Base-by-base conservation (phyloP, 495 filamentous ascomycete species). In the Bombardia bombarda region DNA sequence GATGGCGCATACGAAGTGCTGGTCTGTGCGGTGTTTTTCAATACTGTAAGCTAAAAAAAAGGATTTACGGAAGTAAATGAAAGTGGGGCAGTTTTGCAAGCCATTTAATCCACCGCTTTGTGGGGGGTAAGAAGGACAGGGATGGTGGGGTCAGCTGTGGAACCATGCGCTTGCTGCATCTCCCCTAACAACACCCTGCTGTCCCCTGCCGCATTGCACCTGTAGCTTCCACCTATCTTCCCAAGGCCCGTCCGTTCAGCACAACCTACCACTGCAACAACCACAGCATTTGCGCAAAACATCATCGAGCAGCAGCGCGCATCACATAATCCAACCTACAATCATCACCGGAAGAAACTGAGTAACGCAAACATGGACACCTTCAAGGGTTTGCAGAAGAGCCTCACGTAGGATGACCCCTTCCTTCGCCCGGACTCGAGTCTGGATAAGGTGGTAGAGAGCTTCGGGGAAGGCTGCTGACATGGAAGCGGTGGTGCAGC, bases 381-480 rank as follows among this genome's bases (percentile, higher is more conserved):
- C 14, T 62, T 62, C 48, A 62, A 62, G 46, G 57, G 59, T 26
- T 49, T 62, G 18, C 52, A 56, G 43, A 62, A 61, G 46, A 61
- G 55, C 46, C 45, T 62, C 42, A 58, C 47, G 59, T 58, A 55
- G 14, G 40, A 39, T 39, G 10, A n/a, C 19, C 46, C 31, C 25
- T 18, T 18, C 12, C 18, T 3, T 8, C 2, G 5, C 24, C 26
- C 24, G 14, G 23, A 7, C 9, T 20, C 21, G 36, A n/a, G n/a
- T n/a, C 18, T 38, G 9, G 38, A 7, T 9, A 13, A 7, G n/a
- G 7, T 39, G 12, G 13, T 3, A 12, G 17, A 6, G 16, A 33
- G 14, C 31, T 23, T 3, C 21, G 40, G 23, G 7, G 22, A 28
- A 24, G 13, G 19, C 31, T 30, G 38, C 58, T 61, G 31, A 61